Base-by-base conservation (phyloP, 352 stramenopile species). In the Phytophthora hibernalis region DNA sequence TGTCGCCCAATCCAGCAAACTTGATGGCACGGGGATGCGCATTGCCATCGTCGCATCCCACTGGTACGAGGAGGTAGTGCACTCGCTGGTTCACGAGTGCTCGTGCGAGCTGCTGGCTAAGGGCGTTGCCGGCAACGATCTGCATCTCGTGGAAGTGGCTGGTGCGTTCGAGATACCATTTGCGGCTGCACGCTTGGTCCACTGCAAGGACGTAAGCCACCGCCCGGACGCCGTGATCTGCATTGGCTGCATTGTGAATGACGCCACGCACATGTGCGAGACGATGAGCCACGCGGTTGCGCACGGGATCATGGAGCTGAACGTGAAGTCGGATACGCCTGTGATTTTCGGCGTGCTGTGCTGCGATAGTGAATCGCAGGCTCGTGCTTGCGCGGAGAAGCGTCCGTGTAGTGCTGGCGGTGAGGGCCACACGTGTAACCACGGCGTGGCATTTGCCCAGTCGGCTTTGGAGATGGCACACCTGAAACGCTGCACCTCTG, bases 261-360 rank as follows among this genome's bases (percentile, higher is more conserved):
- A 96, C 22, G 91, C 96, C 15, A 99, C 97, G 16, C 97, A 98
- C 79, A 93, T 98, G 73, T 99, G 98, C 72, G 96, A 99, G 86
- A 99, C 98, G 71, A 98, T 99, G 77, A 91, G 88, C 51, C 91
- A 98, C 51, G 90, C 97, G 30, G 89, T 98, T 20, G 80, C 92
- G 21, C 92, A 92, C 71, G 97, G 93, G 31, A 91, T 99, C 61
- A 99, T 99, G 97, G 92, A 97, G 72, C 92, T 99, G 44, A 95
- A 95, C 59, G 77, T 99, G 37, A 87, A 92, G 70, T 98, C 90
- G 2, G 79, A 85, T n/a, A 87, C 78, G 31, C 87, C 90, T 11
- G 82, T 95, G 20, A 71, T 96, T 48, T 95, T 91, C 51, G 93
- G 92, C 9, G 87, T 99, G 16, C 82, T 99, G 30, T 98, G 95